These are phyloP conservation scores for Fistulina hepatica DNA, from an alignment of 1,284 basidiomycete genomes.

Conservation along the genomic window DNA sequence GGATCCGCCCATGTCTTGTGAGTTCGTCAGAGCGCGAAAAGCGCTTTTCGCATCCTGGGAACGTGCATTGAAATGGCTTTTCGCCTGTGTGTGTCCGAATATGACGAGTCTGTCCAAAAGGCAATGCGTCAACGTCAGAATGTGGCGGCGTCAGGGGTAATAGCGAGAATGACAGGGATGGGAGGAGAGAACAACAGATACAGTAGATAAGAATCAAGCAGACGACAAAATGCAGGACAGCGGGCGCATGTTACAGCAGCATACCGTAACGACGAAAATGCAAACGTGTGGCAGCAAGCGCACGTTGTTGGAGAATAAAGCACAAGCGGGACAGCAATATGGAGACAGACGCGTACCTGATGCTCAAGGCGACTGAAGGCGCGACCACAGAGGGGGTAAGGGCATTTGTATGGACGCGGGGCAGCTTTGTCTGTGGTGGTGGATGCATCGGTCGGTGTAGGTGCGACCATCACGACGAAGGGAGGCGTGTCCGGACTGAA, in stretches of 20 bases:
- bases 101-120: constrained; percentile 73
- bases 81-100: constrained; percentile 98
- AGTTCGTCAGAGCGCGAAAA: constrained; percentile 97
- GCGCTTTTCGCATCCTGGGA: constrained; percentile 93
- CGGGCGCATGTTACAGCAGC: too few relatives aligned
- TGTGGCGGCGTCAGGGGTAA: constrained; percentile 8
- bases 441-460: too few relatives aligned
- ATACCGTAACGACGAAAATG: too few relatives aligned
- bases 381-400: constrained; percentile 81
- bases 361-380: constrained; percentile 90
- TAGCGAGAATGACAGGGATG: constrained; percentile 7
- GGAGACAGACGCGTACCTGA: constrained; percentile 48
- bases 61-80: constrained; percentile 91
- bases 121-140: not conserved
- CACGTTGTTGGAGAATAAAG: constrained; percentile 2
- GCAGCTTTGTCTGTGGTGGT: constrained; percentile 29
- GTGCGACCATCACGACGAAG: too few relatives aligned
- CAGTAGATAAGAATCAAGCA: constrained; percentile 16
- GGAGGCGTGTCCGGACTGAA: too few relatives aligned
- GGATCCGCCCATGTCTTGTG: constrained; percentile 92
- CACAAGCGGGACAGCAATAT: constrained; percentile 9
- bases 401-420: constrained; percentile 89
- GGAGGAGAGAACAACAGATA: constrained; percentile 13
- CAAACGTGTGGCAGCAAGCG: constrained; percentile 9
- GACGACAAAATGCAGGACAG: too few relatives aligned